Evolutionary conservation across 2,329 filamentous ascomycete genomes (phyloP).

Genomic region (Dactylellina haptotyla): DNA sequence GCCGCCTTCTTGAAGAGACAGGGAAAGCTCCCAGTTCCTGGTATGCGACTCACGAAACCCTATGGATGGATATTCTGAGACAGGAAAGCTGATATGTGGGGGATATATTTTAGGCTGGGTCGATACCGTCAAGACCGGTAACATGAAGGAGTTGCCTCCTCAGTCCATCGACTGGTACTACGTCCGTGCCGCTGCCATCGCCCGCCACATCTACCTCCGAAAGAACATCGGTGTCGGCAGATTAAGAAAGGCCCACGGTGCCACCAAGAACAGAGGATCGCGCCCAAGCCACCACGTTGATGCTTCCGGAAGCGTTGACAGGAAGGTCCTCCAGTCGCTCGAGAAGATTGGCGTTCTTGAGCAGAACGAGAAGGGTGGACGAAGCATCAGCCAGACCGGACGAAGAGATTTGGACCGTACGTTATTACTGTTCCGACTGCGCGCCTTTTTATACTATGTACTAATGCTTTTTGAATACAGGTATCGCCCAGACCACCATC

Average conservation of each 20-base stretch:
- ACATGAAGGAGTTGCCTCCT: constrained; percentile 95
- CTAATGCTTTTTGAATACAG: constrained; percentile 58
- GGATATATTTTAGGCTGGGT: constrained; percentile 78
- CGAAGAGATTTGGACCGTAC: constrained; percentile 97
- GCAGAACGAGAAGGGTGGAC: constrained; percentile 96
- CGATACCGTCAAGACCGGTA: constrained; percentile 98
- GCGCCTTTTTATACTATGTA: neutral
- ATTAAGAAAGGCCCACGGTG: constrained; percentile 94
- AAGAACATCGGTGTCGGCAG: constrained; percentile 99
- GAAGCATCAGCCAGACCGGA: constrained; percentile 96
- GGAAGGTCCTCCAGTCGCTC: constrained; percentile 94
- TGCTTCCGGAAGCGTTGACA: constrained; percentile 93
- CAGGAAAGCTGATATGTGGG: constrained; percentile 12
- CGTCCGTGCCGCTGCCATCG: constrained; percentile 89
- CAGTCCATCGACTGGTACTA: constrained; percentile 98
- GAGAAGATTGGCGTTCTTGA: constrained; percentile 99
- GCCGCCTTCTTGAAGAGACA: constrained; percentile 91
- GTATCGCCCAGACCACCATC: constrained; percentile 82
- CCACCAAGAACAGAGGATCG: constrained; percentile 94
- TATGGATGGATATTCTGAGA: neutral
- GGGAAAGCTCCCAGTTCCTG: constrained; percentile 89
- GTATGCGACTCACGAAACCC: constrained; percentile 67
- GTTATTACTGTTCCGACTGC: constrained; percentile 56
- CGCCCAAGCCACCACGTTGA: constrained; percentile 94
- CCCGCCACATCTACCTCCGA: constrained; percentile 98